Conservation (phyloP, 2,329 filamentous ascomycete species). For the Trichophaea hybrida region DNA sequence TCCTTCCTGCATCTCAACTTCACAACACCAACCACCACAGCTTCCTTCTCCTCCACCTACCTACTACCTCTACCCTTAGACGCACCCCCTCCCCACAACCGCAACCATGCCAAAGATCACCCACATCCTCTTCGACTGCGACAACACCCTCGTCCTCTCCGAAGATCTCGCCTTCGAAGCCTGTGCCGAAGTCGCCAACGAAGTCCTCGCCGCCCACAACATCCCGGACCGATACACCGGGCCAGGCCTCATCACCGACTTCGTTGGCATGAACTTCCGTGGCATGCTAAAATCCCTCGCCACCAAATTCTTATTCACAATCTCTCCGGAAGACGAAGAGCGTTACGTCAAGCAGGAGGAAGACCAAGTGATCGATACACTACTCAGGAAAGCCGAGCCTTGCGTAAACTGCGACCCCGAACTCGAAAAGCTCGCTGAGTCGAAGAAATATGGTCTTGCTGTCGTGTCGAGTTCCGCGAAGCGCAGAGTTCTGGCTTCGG, state of each 20-base stretch:
- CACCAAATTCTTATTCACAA: constrained; percentile 57
- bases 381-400: constrained; percentile 51
- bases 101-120: constrained; percentile 40
- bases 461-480: constrained; percentile 73
- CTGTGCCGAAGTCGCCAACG: constrained; percentile 76
- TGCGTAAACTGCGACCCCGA: constrained; percentile 55
- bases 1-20: too few relatives aligned
- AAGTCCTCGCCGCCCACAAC: constrained; percentile 53
- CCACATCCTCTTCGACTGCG: constrained; percentile 59
- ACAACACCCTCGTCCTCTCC: constrained; percentile 89
- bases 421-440: constrained; percentile 48
- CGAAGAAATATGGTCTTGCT: constrained; percentile 54
- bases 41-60: background rate
- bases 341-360: constrained; percentile 63
- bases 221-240: constrained; percentile 60
- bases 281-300: constrained; percentile 73
- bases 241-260: constrained; percentile 64
- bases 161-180: constrained; percentile 85
- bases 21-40: too few relatives aligned
- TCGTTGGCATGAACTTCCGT: constrained; percentile 88
- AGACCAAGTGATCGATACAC: constrained; percentile 68
- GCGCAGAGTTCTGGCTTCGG: constrained; percentile 59
- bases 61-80: background rate
- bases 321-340: constrained; percentile 55
- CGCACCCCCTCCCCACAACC: background rate